phyloP scores from a whole-genome alignment of 2,329 filamentous ascomycete genomes.

The Penicillium olsonii region DNA sequence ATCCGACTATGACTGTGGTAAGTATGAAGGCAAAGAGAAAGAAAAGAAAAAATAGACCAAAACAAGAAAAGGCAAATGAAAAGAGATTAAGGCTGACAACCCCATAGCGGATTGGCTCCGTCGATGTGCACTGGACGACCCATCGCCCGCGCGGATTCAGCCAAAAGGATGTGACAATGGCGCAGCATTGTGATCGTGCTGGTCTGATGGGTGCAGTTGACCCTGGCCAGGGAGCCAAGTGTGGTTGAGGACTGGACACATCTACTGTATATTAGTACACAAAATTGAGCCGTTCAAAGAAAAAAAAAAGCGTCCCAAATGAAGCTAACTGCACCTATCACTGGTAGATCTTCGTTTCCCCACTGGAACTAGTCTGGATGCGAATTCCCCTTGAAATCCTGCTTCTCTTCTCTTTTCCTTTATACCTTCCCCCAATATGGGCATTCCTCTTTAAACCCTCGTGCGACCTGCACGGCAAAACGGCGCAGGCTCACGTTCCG shows the following conservation, averaged over 20 bases:
- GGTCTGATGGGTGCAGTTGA: constrained; percentile 35
- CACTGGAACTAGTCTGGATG: constrained; percentile 11
- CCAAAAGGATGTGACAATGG: constrained; percentile 39
- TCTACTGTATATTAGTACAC: too few species aligned
- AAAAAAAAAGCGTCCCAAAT: neutral
- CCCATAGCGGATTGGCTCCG: constrained; percentile 36
- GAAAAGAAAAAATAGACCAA: neutral
- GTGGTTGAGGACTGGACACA: constrained; percentile 19
- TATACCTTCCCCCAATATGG: neutral
- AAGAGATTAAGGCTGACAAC: constrained; percentile 13
- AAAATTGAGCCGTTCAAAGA: neutral
- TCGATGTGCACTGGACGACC: constrained; percentile 44
- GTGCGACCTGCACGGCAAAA: constrained; percentile 16
- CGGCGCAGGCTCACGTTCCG: constrained; percentile 20
- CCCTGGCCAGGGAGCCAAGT: constrained; percentile 33
- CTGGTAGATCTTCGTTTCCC: constrained; percentile 18
- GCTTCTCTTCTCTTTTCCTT: constrained; percentile 5
- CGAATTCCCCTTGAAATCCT: constrained; percentile 20
- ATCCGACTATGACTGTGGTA: constrained; percentile 43
- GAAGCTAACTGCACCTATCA: neutral
- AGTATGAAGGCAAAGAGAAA: constrained; percentile 11
- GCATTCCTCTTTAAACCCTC: constrained; percentile 1
- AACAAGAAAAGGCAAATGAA: neutral
- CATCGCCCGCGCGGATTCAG: constrained; percentile 42
- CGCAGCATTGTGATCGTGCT: constrained; percentile 40